Percentiles rank a stretch among this genome's conserved stretches.
These are phyloP conservation scores for Fusarium tricinctum DNA, from an alignment of 2,329 filamentous ascomycete species.

Conservation along the genomic window DNA sequence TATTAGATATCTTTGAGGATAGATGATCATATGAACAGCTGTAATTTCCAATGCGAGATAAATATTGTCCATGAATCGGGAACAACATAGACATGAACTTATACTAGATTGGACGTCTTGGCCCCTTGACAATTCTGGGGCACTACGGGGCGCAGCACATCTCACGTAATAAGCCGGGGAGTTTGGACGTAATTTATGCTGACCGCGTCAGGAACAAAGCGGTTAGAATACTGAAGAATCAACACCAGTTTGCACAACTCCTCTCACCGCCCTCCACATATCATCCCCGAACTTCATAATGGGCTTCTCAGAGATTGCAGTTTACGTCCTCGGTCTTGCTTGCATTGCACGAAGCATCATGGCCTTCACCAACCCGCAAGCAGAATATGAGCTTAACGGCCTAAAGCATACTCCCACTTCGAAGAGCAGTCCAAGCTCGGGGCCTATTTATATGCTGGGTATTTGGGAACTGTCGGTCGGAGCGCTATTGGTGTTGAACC, in stretches of 20 bases:
- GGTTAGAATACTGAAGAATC: too few species aligned
- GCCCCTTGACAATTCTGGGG: too few species aligned
- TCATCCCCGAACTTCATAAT: not conserved
- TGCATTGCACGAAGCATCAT: constrained; percentile 18
- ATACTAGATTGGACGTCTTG: too few species aligned
- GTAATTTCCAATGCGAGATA: not conserved
- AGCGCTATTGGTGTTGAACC: not conserved
- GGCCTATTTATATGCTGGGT: constrained; percentile 16
- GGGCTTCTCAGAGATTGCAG: not conserved
- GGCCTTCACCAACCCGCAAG: constrained; percentile 20
- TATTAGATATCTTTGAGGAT: not conserved
- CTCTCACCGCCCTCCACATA: fast-evolving
- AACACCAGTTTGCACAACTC: not conserved
- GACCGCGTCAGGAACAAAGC: too few species aligned
- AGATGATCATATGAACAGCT: not conserved
- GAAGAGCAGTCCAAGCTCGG: not conserved
- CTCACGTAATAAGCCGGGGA: not conserved
- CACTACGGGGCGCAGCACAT: not conserved
- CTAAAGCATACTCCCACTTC: not conserved
- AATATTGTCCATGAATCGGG: too few species aligned
- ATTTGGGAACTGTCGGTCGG: constrained; percentile 16
- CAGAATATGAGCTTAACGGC: constrained; percentile 17
- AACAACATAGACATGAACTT: too few species aligned
- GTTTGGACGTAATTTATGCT: too few species aligned
- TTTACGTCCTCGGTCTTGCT: not conserved